phyloP scores from a whole-genome alignment of 768 basidiomycete genomes.

The Cystoderma amianthinum region DNA sequence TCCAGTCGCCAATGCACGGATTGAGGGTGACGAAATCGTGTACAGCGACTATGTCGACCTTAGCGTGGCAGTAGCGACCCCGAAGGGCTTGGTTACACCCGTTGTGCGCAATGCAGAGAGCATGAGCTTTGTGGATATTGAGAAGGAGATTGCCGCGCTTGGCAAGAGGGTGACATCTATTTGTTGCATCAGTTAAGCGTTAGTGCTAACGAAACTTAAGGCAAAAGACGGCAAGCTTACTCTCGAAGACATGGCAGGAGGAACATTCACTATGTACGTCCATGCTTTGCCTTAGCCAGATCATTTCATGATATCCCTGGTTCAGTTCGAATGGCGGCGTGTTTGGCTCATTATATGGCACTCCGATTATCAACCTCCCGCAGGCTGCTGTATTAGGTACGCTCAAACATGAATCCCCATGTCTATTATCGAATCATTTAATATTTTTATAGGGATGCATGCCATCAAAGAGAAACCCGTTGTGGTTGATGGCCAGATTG shows the following conservation, averaged over 20 bases:
- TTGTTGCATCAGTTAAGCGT: conserved; percentile 2
- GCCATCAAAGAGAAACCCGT: conserved; percentile 87
- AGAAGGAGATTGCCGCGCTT: conserved; percentile 84
- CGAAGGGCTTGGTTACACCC: conserved; percentile 95
- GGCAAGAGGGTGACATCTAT: conserved; percentile 69
- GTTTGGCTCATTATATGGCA: conserved; percentile 94
- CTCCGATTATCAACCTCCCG: conserved; percentile 98
- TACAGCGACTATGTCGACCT: conserved; percentile 91
- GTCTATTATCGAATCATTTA: background rate
- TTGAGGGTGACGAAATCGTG: conserved; percentile 91
- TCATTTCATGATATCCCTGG: conserved; percentile 4
- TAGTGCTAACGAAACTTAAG: conserved; percentile 21
- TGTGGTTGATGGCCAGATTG: conserved; percentile 92
- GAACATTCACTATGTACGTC: conserved; percentile 94
- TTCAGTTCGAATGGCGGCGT: conserved; percentile 95
- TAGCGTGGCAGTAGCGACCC: conserved; percentile 94
- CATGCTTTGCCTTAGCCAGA: conserved; percentile 1
- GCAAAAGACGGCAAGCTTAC: conserved; percentile 89
- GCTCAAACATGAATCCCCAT: conserved; percentile 14
- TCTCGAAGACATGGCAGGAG: conserved; percentile 98
- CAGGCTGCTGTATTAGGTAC: conserved; percentile 88
- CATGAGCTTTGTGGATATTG: conserved; percentile 85
- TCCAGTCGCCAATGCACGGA: conserved; percentile 88
- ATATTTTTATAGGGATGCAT: conserved; percentile 67
- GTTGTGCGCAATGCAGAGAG: conserved; percentile 87